Conservation (phyloP, 164 flowering plant species). For the Magnolia kwangsiensis region DNA sequence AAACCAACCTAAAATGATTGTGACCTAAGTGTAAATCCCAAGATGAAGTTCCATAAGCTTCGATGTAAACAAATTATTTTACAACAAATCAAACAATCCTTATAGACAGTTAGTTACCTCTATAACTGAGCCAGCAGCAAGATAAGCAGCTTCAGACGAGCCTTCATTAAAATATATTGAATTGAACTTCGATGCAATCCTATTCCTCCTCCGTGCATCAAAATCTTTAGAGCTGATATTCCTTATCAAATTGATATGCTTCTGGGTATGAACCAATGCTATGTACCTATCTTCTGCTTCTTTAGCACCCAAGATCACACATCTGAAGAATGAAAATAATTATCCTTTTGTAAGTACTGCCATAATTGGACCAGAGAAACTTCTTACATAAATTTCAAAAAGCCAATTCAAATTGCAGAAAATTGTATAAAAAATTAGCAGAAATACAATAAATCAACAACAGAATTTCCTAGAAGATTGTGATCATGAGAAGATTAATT, state of each 20-base stretch:
- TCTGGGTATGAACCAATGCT: conserved; percentile 56
- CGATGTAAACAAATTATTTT: not conserved
- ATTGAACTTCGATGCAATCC: conserved; percentile 56
- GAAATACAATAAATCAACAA: not conserved
- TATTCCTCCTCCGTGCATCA: conserved; percentile 56
- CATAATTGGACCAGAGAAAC: not conserved
- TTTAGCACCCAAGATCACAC: conserved; percentile 70
- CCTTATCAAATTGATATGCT: conserved; percentile 64
- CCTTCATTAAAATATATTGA: conserved; percentile 87
- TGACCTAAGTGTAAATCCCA: not conserved
- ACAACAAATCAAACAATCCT: no score
- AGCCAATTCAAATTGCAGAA: not conserved
- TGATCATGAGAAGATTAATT: no score
- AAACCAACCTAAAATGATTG: not conserved
- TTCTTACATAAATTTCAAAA: not conserved
- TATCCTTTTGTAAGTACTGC: not conserved
- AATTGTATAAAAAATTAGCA: not conserved
- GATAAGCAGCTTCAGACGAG: conserved; percentile 86
- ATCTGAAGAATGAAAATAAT: conserved; percentile 38
- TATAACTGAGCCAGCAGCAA: conserved; percentile 89
- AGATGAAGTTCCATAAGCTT: not conserved
- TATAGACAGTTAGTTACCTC: conserved; percentile 50
- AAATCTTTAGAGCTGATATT: conserved; percentile 54
- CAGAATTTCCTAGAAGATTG: no score
- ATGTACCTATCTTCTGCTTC: conserved; percentile 70